A percentile compares a stretch with the other conserved stretches of the same genome.
These are phyloP conservation scores for Striga asiatica DNA, from an alignment of 257 asterid genomes.

Conservation along the genomic window DNA sequence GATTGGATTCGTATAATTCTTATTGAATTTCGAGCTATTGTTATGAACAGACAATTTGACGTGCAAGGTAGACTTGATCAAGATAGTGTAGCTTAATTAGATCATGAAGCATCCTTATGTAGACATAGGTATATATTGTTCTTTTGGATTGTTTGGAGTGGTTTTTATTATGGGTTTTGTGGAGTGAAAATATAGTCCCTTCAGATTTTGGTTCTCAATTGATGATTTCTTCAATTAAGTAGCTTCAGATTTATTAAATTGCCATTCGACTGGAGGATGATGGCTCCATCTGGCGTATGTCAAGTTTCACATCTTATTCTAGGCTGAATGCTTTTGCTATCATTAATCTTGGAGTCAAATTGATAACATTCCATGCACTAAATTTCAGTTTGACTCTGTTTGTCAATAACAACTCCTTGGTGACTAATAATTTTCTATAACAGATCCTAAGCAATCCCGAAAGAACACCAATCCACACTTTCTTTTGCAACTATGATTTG, in stretches of 20 bases:
- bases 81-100: too few relatives aligned
- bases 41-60: background rate
- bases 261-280: too few relatives aligned
- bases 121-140: too few relatives aligned
- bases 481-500: conserved; percentile 82
- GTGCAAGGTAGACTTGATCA: background rate
- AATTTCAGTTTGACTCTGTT: background rate
- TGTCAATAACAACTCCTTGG: background rate
- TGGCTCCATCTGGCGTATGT: background rate
- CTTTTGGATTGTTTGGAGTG: too few relatives aligned
- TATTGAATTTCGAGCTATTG: background rate
- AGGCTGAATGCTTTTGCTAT: background rate
- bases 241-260: too few relatives aligned
- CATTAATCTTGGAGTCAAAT: background rate
- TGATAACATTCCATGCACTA: background rate
- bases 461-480: conserved; percentile 82
- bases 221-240: too few relatives aligned
- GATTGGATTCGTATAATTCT: too few relatives aligned
- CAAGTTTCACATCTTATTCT: background rate
- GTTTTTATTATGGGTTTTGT: too few relatives aligned
- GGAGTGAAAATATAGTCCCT: too few relatives aligned
- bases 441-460: conserved; percentile 97
- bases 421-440: conserved; percentile 13
- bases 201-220: too few relatives aligned
- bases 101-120: too few relatives aligned